Conservation (phyloP, 495 filamentous ascomycete species). For the Apiosordaria backusii region DNA sequence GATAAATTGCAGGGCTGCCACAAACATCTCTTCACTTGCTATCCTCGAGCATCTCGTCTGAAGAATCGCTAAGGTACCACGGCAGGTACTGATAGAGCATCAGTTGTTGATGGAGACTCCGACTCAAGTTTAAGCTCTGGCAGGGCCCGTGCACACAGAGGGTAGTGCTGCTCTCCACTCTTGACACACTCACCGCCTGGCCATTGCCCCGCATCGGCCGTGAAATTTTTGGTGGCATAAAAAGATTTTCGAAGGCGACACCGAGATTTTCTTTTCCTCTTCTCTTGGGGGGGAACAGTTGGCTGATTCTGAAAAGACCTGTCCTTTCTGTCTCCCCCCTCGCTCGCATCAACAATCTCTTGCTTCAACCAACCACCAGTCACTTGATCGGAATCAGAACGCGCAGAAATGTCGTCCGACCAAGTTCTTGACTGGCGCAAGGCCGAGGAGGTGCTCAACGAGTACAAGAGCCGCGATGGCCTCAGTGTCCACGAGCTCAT, state of each 20-base stretch:
- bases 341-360: slow-evolving; percentile 11
- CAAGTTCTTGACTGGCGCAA: slow-evolving; percentile 56
- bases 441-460: slow-evolving; percentile 74
- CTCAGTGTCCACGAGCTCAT: slow-evolving; percentile 77
- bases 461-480: slow-evolving; percentile 75
- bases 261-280: slow-evolving; percentile 25
- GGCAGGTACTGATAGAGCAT: too few species aligned
- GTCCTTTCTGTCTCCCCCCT: slow-evolving; percentile 33
- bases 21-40: too few species aligned
- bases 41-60: too few species aligned
- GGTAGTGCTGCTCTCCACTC: not conserved
- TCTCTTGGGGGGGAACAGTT: slow-evolving; percentile 39
- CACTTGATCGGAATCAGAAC: not conserved
- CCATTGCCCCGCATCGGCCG: slow-evolving; percentile 27
- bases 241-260: slow-evolving; percentile 26
- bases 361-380: slow-evolving; percentile 5
- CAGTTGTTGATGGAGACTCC: not conserved
- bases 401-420: slow-evolving; percentile 59
- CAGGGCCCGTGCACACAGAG: not conserved
- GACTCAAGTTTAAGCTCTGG: not conserved
- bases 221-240: slow-evolving; percentile 19
- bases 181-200: slow-evolving; percentile 8
- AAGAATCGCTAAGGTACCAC: too few species aligned
- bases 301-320: slow-evolving; percentile 24
- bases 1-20: not conserved